Base-by-base conservation (phyloP, 371 early-diverging fungal genomes). In the Apophysomyces ossiformis region DNA sequence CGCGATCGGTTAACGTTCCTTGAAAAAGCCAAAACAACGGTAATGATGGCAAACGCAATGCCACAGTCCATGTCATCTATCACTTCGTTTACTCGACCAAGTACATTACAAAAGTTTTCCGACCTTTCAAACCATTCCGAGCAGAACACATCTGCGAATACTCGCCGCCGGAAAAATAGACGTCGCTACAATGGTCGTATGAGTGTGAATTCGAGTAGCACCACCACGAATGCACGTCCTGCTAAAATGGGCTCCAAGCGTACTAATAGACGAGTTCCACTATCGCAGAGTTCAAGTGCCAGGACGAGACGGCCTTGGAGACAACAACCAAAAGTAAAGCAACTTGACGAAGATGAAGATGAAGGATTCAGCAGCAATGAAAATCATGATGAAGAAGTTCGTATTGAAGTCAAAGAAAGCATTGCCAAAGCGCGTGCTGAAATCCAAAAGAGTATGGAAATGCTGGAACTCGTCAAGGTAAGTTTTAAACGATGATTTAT, bases 401-500 rank as follows among this genome's bases (percentile, higher is more conserved):
- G 71, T 26, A 37, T 61, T 5, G 77, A 76, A 59, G 84, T 81
- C 8, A 82, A 75, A 21, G 79, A 81, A 37, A 77, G 80, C 1
- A 67, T 86, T 18, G 80, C 77, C 58, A 83, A 84, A 63, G 86
- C 85, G 32, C 81, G 81, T 57, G 79, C 77, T 41, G 85, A 87
- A 61, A 86, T 87, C 9, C 83, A 82, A 45, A 80, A 82, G 18
- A 85, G 76, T 2, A 47, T 78, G 46, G 64, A 76, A 39, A 71
- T 85, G n/a, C 68, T 87, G 45, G 85, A 83, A 60, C 76, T 77
- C 7, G 68, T 76, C 41, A 76, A 74, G 69, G 76, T 71, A 68
- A 44, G 7, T 5, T 7, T 21, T 21, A 26, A 18, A 21, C 21
- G 9, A 21, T 50, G 13, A 9, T 7, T 47, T 47, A 47, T n/a